phyloP scores from a whole-genome alignment of 2,329 filamentous ascomycete genomes.

The Xylariales sp. region DNA sequence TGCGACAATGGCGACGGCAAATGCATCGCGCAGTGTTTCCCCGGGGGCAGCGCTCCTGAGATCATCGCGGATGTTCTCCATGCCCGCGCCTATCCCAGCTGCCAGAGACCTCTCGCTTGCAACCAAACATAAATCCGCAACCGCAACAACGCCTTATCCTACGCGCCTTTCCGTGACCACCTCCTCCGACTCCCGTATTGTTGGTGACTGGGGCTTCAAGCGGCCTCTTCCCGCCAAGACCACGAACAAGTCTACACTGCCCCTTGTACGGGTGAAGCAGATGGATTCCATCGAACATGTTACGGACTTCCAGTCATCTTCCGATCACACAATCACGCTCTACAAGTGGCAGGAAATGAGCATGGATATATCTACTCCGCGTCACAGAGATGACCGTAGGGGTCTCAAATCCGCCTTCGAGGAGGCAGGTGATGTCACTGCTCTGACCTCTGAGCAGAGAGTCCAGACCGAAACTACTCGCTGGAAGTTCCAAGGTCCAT shows the following conservation, averaged over 20 bases:
- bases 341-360: constrained; percentile 83
- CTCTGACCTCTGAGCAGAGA: constrained; percentile 27
- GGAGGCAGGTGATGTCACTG: constrained; percentile 50
- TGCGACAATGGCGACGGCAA: constrained; percentile 7
- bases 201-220: constrained; percentile 93
- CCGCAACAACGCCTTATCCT: constrained; percentile 74
- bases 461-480: constrained; percentile 39
- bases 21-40: constrained; percentile 35
- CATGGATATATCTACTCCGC: constrained; percentile 61
- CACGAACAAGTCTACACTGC: constrained; percentile 67
- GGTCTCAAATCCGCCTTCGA: constrained; percentile 54
- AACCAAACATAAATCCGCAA: constrained; percentile 53
- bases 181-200: constrained; percentile 63
- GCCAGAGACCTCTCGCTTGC: constrained; percentile 42
- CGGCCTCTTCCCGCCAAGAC: constrained; percentile 73
- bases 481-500: constrained; percentile 66
- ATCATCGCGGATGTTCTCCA: constrained; percentile 82
- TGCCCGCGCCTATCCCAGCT: constrained; percentile 70
- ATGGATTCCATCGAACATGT: constrained; percentile 84
- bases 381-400: constrained; percentile 12
- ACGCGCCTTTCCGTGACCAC: constrained; percentile 79
- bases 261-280: constrained; percentile 69
- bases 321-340: constrained; percentile 75
- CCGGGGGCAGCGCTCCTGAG: constrained; percentile 70
- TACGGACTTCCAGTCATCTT: constrained; percentile 81